phyloP scores from a whole-genome alignment of 176 grass and related monocot genomes.

The Juncus effusus region DNA sequence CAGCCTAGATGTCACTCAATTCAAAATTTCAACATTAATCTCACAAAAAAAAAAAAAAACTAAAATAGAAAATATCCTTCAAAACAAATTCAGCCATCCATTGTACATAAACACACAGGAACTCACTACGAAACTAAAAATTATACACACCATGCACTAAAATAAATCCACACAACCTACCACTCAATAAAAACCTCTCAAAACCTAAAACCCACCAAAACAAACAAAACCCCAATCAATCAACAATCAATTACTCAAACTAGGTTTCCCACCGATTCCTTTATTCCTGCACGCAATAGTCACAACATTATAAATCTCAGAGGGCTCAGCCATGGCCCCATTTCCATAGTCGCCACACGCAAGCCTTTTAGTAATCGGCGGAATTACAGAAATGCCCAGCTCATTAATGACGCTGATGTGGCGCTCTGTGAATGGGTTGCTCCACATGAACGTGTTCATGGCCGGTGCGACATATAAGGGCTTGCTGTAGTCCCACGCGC shows the following conservation, averaged over 20 bases:
- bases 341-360: conserved; percentile 83
- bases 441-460: conserved; percentile 98
- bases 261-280: not conserved
- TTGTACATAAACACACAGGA: too few relatives aligned
- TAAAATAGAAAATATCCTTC: too few relatives aligned
- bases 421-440: conserved; percentile 65
- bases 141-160: too few relatives aligned
- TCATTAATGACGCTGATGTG: conserved; percentile 54
- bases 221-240: conserved; percentile 17
- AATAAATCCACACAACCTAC: not conserved
- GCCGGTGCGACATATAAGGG: conserved; percentile 78
- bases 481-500: conserved; percentile 89
- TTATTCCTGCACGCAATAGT: conserved; percentile 50
- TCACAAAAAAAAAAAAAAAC: too few relatives aligned
- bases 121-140: too few relatives aligned
- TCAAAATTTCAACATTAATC: too few relatives aligned
- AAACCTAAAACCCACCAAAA: conserved; percentile 12
- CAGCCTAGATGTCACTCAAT: too few relatives aligned
- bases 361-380: conserved; percentile 55
- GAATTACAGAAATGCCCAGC: conserved; percentile 60
- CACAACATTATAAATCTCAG: conserved; percentile 44
- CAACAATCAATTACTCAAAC: not conserved
- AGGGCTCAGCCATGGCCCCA: conserved; percentile 85
- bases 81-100: too few relatives aligned
- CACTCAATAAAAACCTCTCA: not conserved